Conservation (phyloP, 2,329 filamentous ascomycete genomes). For the Ascocoryne sarcoides region DNA sequence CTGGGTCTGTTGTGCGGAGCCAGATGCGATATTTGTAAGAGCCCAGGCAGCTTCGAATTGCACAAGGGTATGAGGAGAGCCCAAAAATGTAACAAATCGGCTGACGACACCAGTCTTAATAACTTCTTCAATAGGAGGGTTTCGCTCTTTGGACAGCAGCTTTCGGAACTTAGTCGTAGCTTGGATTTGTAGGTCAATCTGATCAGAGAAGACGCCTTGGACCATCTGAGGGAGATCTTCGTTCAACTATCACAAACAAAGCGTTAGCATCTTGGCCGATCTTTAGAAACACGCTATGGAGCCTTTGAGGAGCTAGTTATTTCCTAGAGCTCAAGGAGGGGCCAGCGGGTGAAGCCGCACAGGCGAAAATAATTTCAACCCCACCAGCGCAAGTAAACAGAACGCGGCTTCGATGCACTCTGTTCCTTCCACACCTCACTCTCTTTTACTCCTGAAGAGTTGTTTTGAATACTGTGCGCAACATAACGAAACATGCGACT, state of each 20-base stretch:
- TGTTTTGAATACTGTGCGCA: not conserved
- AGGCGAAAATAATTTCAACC: slow-evolving; percentile 26
- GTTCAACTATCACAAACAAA: slow-evolving; percentile 57
- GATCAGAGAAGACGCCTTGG: slow-evolving; percentile 92
- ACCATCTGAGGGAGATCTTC: slow-evolving; percentile 99
- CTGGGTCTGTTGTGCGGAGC: slow-evolving; percentile 93
- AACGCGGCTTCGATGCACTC: not conserved
- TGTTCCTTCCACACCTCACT: not conserved
- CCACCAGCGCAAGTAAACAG: slow-evolving; percentile 26
- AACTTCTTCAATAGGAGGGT: slow-evolving; percentile 97
- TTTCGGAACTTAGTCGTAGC: slow-evolving; percentile 98
- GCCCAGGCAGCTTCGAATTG: slow-evolving; percentile 99
- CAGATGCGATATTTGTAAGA: slow-evolving; percentile 97
- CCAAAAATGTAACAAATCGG: slow-evolving; percentile 96
- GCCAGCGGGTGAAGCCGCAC: slow-evolving; percentile 7
- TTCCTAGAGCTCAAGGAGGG: no score
- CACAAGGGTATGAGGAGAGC: slow-evolving; percentile 93
- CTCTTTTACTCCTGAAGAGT: not conserved
- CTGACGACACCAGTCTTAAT: slow-evolving; percentile 98
- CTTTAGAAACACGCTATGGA: no score
- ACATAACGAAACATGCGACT: slow-evolving; percentile 7
- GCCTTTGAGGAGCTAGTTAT: slow-evolving; percentile 1
- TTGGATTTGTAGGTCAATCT: slow-evolving; percentile 95
- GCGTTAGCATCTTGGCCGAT: slow-evolving; percentile 15
- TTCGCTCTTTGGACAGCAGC: slow-evolving; percentile 95